Evolutionary conservation across 331 rosid species (phyloP), one percentile per base, ranked within the genome.

Genomic region (Saraca asoca): DNA sequence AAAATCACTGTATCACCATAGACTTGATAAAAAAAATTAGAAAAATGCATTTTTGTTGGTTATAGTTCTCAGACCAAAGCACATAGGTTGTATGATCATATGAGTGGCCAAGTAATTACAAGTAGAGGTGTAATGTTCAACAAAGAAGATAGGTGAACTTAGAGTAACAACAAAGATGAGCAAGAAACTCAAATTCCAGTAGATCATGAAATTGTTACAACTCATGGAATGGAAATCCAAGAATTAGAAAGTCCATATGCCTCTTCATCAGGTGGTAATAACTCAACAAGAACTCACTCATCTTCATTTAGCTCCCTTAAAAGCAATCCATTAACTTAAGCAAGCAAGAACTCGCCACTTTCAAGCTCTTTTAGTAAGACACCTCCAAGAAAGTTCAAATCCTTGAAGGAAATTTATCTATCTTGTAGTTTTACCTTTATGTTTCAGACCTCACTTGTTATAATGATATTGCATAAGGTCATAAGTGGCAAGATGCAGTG

Each of bases 51-150:
- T 35, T 60, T 60, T 60, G 1, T 37, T 60, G 13, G 51, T 6
- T 60, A 35, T n/a, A 38, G 29, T 12, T 7, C 50, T 2, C 3
- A 38, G 5, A 38, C 66, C 24, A 38, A 60, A 60, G 66, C 49
- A 13, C 37, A 60, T 10, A 60, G 49, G 7, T 15, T 60, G 9
- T 60, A 60, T 60, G 12, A 60, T 12, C 66, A 50, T 60, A 2
- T 60, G 14, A 60, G 31, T 41, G 24, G 51, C n/a, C 14, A 38
- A 12, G 7, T 60, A 12, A 12, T 60, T 0, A 18, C 37, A 17
- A 15, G 50, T 5, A 60, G 3, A 13, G n/a, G 16, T 59, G 49
- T 59, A 7, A 12, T 13, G 15, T 60, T 60, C 38, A 8, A 60
- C 9, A 50, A 60, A 39, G 35, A n/a, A 6, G 51, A 2, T 2